Evolutionary conservation across 441 rosid species (phyloP), one percentile per base, ranked within the genome.

Genomic region (Cnidoscolus chayamansa): DNA sequence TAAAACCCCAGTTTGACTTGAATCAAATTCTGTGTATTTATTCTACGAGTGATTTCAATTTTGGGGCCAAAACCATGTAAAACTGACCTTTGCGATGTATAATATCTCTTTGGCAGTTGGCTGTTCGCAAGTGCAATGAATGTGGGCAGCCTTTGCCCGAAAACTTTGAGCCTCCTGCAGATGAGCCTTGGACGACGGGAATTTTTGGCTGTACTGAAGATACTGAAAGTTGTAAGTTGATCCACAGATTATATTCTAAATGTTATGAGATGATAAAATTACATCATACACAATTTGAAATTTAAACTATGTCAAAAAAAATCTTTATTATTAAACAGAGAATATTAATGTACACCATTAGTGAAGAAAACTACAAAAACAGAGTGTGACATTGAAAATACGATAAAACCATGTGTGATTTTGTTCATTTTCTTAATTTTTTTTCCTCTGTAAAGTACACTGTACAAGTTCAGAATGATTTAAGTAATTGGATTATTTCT

Each of bases 181-280:
- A 90, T 77, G 98, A 94, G 82, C 87, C 89, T 70, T 92, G 97
- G 99, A 86, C 94, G n/a, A 90, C 94, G 11, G 98, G 97, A 37
- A 90, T 94, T 57, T 94, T 74, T 49, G 91, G 84, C n/a, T 94
- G 97, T 63, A 75, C 83, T 77, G 88, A 92, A 69, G 97, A 94
- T 79, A 63, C 81, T 1, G 90, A 92, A 19, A 92, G 94, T 82
- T 92, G 97, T 94, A 40, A 40, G 45, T 40, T 40, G 45, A 40
- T 40, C 45, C 6, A 40, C 45, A 3, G 7, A 6, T 40, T 40
- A 40, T 40, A 40, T 40, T 40, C 4, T 40, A 40, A 40, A 40
- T 40, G 45, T 40, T 40, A 7, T 40, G 6, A 35, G 7, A 40
- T 40, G 45, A 40, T 40, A 40, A 40, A 40, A 40, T 40, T 40